Evolutionary conservation across 2,329 filamentous ascomycete genomes (phyloP), one percentile per base, ranked within the genome.

Genomic region (Hymenoscyphus linearis): DNA sequence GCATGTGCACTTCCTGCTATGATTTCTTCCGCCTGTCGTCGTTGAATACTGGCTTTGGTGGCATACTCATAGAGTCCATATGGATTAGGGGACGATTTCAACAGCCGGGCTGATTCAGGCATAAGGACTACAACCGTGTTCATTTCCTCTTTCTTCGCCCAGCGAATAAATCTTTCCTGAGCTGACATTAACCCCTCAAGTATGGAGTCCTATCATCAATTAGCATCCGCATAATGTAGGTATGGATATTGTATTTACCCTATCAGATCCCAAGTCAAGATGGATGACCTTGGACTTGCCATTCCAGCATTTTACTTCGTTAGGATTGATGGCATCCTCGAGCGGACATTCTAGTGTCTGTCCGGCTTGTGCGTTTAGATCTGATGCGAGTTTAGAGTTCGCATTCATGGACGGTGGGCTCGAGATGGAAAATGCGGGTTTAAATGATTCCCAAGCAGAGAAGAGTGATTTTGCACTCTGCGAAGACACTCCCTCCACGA

Each of bases 401-500:
- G 64, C 68, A 60, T 57, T 59, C 36, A 64, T 50, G 10, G 69
- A 79, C 27, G 78, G 81, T 22, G 77, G 75, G 55, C 79, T 79
- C 36, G 73, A 70, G 61, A 81, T 79, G 6, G 75, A 77, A 62
- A 87, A 87, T 1, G 80, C 75, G 12, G 79, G 78, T 27, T 76
- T 71, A 25, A 74, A 62, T 18, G 68, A 65, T 44, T 65, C 71
- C 57, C 80, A 73, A 7, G 78, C 75, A n/a, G 77, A 74, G 60
- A 78, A 75, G 26, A 82, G 60, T 47, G 71, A 65, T 57, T 73
- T 67, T 57, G 78, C 75, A 54, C 81, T 78, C 50, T 77, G 70
- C 16, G 75, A 67, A 18, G 77, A 79, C 73, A 82, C 76, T 68
- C 85, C 83, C 70, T 87, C 80, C 57, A 88, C 75, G 66, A 85